Base-by-base conservation (phyloP, 2,329 filamentous ascomycete genomes). In the Thelonectria discophora region DNA sequence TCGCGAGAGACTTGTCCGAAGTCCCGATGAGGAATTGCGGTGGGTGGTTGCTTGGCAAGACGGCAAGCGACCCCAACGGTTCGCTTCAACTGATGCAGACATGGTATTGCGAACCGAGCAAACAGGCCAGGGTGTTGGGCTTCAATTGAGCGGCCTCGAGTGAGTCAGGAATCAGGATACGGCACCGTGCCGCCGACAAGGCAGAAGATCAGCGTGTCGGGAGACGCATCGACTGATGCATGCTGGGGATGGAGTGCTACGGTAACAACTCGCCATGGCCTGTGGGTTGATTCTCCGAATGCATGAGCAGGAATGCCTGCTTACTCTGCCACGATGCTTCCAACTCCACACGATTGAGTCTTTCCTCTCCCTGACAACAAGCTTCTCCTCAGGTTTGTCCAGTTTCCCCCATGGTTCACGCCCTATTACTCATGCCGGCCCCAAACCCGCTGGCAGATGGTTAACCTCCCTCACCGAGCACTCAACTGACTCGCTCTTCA, bases 1-100 rank as follows among this genome's bases (percentile, higher is more conserved):
- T 60, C 58, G 58, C 52, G 52, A 43, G 20, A 9, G 52, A 46
- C 46, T 60, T 49, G 18, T 39, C 58, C 58, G 58, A 60, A 42
- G 32, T 18, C 27, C 52, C 51, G 46, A 55, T 46, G 27, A 21
- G 24, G 13, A 27, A 3, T 21, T 39, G 37, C 17, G 17, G 42
- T 45, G 17, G 20, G 18, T 24, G 27, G 17, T 45, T 12, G 4
- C 27, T 20, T 11, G 18, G 9, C 32, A 27, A 40, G 18, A 43
- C 30, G 37, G 42, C 15, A 45, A 34, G 37, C 12, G 37, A 39
- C 48, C 42, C 48, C 32, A 48, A 48, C 18, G 21, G 24, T 54
- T 37, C 46, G 34, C 49, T 48, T 59, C 49, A 20, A 13, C 10
- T 12, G 42, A 7, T 3, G n/a, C 17, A 7, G 40, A 20, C 42